Conservation (phyloP, 2,329 filamentous ascomycete genomes). For the Ceratocystis variospora region DNA sequence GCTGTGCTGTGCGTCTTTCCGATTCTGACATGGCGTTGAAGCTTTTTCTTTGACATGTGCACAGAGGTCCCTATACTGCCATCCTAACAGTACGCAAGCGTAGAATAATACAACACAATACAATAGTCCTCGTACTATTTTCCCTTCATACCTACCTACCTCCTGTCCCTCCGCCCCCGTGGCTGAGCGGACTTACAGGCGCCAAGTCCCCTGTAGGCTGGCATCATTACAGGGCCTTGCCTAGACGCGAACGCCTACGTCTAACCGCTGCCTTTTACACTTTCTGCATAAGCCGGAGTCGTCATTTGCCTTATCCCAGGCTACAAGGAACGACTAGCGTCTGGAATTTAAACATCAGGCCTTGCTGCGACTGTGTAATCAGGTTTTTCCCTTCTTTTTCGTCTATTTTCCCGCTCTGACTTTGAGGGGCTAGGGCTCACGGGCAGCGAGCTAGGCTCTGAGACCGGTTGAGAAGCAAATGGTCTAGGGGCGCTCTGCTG, state of each 20-base stretch:
- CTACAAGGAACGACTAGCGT: background rate
- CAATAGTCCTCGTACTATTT: background rate
- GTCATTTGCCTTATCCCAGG: too few species aligned
- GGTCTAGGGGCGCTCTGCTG: conserved; percentile 1
- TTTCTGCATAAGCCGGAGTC: too few species aligned
- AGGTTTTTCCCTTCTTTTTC: background rate
- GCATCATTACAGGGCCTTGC: background rate
- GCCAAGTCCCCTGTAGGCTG: background rate
- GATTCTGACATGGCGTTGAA: background rate
- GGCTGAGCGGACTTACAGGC: background rate
- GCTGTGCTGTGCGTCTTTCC: too few species aligned
- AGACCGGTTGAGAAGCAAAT: conserved; percentile 4
- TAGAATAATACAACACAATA: too few species aligned
- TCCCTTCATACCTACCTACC: too few species aligned
- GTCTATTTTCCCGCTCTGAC: background rate
- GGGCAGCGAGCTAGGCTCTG: background rate
- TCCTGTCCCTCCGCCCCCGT: background rate
- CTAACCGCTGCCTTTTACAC: background rate
- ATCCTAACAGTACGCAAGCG: too few species aligned
- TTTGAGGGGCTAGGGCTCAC: conserved; percentile 2
- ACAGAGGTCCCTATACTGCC: background rate
- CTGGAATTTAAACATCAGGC: background rate
- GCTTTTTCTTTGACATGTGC: background rate
- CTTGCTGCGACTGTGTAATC: background rate
- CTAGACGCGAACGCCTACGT: background rate